Evolutionary conservation across 768 basidiomycete genomes (phyloP), one percentile per base, ranked within the genome.

Genomic region (Lentinula detonsa): DNA sequence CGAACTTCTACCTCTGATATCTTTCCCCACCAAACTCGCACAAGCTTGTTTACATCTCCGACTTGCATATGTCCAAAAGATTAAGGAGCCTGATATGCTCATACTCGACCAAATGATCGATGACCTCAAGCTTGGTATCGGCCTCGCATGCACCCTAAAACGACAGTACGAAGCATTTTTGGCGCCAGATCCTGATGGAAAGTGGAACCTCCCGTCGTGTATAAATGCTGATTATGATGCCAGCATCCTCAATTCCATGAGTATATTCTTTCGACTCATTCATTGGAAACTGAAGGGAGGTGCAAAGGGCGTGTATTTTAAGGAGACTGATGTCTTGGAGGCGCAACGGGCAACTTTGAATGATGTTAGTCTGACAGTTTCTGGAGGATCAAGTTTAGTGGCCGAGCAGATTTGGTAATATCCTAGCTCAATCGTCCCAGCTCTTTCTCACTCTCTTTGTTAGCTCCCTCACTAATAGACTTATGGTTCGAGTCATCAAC

Each of bases 321-420:
- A 95, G 70, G 97, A 99, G 77, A 97, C 95, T 0, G 96, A 98
- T 71, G 86, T 98, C n/a, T 80, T 99, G 40, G 96, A 99, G 70
- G 87, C 90, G 5, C 95, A 98, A 67, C 96, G 95, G 91, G 88
- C 91, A 18, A 95, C 96, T 21, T 87, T 98, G 73, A 91, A 91
- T 65, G 91, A 92, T 71, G 93, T 96, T 56, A 94, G 93, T 61
- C 79, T 95, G 71, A 91, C 88, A 40, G 88, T 94, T 8, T 79
- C 85, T 18, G 92, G 92, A 4, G 97, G 95, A 23, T 94, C 96
- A 18, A 75, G 90, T 57, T 76, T 96, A 4, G 95, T 99, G 9
- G 95, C 95, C 10, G 96, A 98, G 74, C 93, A 97, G 67, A 84
- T 98, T 65, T 96, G 94, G 96, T 96, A 69, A 54, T n/a, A 11